Percentiles rank a stretch among this genome's conserved stretches.
These are phyloP conservation scores for Huntiella decipiens DNA, from an alignment of 2,329 filamentous ascomycete species.

Conservation along the genomic window DNA sequence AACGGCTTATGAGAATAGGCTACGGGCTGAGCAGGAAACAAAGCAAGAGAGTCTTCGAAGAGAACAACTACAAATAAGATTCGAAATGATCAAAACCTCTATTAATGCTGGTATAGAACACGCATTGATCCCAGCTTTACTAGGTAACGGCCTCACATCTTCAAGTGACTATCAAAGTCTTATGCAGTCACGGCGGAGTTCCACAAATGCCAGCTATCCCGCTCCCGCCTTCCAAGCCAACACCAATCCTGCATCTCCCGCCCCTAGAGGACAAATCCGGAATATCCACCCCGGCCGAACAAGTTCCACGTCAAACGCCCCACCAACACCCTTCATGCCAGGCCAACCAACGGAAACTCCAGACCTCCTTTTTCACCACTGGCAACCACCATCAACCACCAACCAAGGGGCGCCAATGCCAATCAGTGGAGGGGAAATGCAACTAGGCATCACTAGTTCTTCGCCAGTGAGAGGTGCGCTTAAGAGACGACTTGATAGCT, in stretches of 20 bases:
- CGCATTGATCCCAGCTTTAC: slow-evolving; percentile 40
- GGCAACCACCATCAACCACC: slow-evolving; percentile 61
- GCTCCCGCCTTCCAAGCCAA: no score
- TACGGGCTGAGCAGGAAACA: slow-evolving; percentile 55
- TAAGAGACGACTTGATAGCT: no score
- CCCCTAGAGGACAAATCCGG: not conserved
- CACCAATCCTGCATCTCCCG: slow-evolving; percentile 6
- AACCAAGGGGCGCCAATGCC: no score
- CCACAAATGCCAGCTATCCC: no score
- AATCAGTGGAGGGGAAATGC: no score
- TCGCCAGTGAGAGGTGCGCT: no score
- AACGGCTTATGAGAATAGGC: slow-evolving; percentile 53
- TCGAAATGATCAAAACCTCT: slow-evolving; percentile 52
- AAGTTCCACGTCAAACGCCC: no score
- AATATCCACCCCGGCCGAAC: slow-evolving; percentile 4
- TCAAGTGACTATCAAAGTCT: no score
- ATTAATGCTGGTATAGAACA: slow-evolving; percentile 53
- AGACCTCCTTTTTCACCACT: slow-evolving; percentile 80
- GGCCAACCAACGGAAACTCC: not conserved
- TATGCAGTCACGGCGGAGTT: no score
- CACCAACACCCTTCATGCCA: no score
- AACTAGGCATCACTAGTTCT: no score
- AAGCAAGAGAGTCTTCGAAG: slow-evolving; percentile 45
- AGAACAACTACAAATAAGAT: slow-evolving; percentile 54
- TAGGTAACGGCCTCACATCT: no score